phyloP scores from a whole-genome alignment of 768 basidiomycete species.

The Psilocybe sp. region DNA sequence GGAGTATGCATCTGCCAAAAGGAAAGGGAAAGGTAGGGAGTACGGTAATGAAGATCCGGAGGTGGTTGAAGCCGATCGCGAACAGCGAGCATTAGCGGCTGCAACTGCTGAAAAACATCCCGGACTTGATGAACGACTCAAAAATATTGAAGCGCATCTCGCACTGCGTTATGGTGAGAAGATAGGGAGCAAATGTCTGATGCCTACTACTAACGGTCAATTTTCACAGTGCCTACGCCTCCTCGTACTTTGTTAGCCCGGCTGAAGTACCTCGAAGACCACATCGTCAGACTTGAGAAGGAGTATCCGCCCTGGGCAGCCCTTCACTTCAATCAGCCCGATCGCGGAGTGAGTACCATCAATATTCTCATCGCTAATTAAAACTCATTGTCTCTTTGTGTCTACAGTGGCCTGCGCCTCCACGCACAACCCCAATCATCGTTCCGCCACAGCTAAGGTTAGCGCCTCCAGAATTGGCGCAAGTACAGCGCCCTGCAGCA shows the following conservation, averaged over 20 bases:
- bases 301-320: constrained; percentile 89
- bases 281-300: constrained; percentile 71
- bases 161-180: constrained; percentile 69
- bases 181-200: neutral
- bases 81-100: constrained; percentile 7
- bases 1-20: neutral
- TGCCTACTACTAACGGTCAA: neutral
- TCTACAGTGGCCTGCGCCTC: constrained; percentile 79
- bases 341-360: constrained; percentile 60
- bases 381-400: neutral
- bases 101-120: constrained; percentile 48
- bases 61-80: constrained; percentile 10
- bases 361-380: neutral
- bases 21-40: constrained; percentile 1
- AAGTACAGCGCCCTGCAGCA: constrained; percentile 3
- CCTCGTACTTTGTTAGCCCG: constrained; percentile 65
- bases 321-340: constrained; percentile 84
- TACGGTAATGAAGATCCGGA: neutral
- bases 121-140: constrained; percentile 60
- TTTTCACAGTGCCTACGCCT: constrained; percentile 58
- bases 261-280: constrained; percentile 71
- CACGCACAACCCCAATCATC: constrained; percentile 73
- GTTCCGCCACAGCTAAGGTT: constrained; percentile 62
- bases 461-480: constrained; percentile 6
- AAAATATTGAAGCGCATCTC: constrained; percentile 68